Conservation (phyloP, 768 basidiomycete species). For the Mycena leptocephala region DNA sequence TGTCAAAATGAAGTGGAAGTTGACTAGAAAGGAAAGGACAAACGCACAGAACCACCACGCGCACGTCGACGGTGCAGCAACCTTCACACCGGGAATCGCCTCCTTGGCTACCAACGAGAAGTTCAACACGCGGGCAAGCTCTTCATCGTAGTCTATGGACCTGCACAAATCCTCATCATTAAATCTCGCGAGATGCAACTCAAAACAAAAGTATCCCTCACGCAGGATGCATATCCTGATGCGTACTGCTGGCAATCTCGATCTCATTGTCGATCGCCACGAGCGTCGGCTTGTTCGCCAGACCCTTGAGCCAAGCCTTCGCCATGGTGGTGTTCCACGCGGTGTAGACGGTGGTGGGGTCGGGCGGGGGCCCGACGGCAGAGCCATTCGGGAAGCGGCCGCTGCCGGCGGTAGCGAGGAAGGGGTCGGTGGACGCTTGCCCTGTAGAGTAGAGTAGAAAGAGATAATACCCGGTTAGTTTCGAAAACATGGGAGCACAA, state of each 20-base stretch:
- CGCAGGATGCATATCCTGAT: constrained; percentile 72
- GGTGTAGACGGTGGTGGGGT: constrained; percentile 59
- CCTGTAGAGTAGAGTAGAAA: constrained; percentile 45
- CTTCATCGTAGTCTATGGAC: constrained; percentile 67
- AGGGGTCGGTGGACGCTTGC: constrained; percentile 63
- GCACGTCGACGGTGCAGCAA: constrained; percentile 38
- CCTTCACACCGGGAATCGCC: constrained; percentile 32
- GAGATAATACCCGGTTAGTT: no score
- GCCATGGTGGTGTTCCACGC: constrained; percentile 66
- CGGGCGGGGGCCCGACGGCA: constrained; percentile 55
- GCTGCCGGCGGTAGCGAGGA: constrained; percentile 64
- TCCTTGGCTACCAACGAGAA: constrained; percentile 48
- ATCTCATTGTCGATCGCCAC: constrained; percentile 72
- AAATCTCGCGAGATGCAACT: no score
- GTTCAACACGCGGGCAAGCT: constrained; percentile 50
- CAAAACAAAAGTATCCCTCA: no score
- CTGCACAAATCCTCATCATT: constrained; percentile 40
- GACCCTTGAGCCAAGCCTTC: constrained; percentile 60
- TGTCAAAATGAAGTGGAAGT: not conserved
- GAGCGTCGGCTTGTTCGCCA: constrained; percentile 65
- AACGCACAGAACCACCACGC: constrained; percentile 15
- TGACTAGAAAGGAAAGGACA: not conserved
- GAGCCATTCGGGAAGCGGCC: constrained; percentile 68
- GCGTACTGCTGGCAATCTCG: constrained; percentile 68
- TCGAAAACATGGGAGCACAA: no score